Conservation (phyloP, 768 basidiomycete species). For the Collybia nuda region DNA sequence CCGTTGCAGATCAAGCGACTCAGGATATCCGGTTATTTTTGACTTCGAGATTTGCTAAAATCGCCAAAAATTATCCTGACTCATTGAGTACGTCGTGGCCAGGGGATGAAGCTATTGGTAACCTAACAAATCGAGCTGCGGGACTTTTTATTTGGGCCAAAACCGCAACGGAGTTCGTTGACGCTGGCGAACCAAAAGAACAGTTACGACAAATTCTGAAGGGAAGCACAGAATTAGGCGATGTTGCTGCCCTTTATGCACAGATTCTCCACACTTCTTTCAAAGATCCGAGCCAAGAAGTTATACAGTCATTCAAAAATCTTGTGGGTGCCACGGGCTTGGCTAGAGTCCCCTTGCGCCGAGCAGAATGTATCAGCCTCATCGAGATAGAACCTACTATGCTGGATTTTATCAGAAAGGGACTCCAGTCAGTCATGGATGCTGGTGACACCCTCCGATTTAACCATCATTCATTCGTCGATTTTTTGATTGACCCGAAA, state of each 20-base stretch:
- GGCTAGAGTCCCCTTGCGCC: slow-evolving; percentile 18
- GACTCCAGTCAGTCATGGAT: slow-evolving; percentile 19
- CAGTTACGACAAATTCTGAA: background rate
- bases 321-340: slow-evolving; percentile 19
- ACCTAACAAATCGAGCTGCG: slow-evolving; percentile 11
- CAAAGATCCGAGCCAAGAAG: background rate
- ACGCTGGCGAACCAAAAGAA: background rate
- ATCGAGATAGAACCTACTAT: slow-evolving; percentile 9
- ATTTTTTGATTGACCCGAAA: slow-evolving; percentile 18
- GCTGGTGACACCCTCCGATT: slow-evolving; percentile 10
- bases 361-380: slow-evolving; percentile 5
- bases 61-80: slow-evolving; percentile 12
- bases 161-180: slow-evolving; percentile 2
- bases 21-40: slow-evolving; percentile 23
- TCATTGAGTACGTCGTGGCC: slow-evolving; percentile 4
- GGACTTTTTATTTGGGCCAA: slow-evolving; percentile 7
- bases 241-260: slow-evolving; percentile 16
- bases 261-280: slow-evolving; percentile 18
- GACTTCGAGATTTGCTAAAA: slow-evolving; percentile 9
- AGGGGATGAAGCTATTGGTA: background rate
- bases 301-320: slow-evolving; percentile 11
- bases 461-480: slow-evolving; percentile 25
- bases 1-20: slow-evolving; percentile 9
- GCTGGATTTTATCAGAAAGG: slow-evolving; percentile 17
- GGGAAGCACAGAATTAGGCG: slow-evolving; percentile 1